Evolutionary conservation across 2,329 filamentous ascomycete genomes (phyloP), one percentile per base, ranked within the genome.

Genomic region (Calonectria crousiana): DNA sequence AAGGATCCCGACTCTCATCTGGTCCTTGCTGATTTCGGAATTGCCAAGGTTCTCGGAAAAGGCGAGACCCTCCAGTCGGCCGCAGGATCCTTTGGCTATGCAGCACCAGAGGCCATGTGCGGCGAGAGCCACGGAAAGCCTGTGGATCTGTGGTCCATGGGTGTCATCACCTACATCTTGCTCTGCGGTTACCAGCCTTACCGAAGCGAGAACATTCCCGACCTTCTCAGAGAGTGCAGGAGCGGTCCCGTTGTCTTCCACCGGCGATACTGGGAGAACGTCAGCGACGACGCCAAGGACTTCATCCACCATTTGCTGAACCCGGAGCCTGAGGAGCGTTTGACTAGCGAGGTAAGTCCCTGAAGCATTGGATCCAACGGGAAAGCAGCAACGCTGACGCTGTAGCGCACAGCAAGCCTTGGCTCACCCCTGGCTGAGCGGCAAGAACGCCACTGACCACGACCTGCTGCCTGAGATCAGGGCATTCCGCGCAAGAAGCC

Each of bases 111-210:
- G 85, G 95, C 99, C 74, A 99, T 99, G 97, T 90, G 98, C 77
- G 98, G 98, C 89, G 93, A 95, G 83, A 97, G 97, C 28, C 97
- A 99, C 84, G 97, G 97, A 83, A 99, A 98, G 86, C 95, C 97
- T 5, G 97, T 98, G 38, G 97, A 99, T 84, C 98, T 99, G 95
- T 99, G 97, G 97, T 98, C 97, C 4, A 91, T 99, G 86, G 97
- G 97, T 76, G 97, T 99, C 82, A 99, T 99, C 82, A 98, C 97
- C 53, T 99, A 99, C 86, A 99, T 97, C n/a, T 90, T 99, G 34
- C 94, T 99, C 66, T 99, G 97, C 84, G 97, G 97, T 79, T 99
- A 99, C 88, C 98, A 96, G 56, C 97, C 97, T 26, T 99, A 98
- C 91, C 93, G 97, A 78, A 97, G 95, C 75, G 97, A 99, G 87